phyloP scores from a whole-genome alignment of 2,329 filamentous ascomycete genomes.

The Xylaria sp. region DNA sequence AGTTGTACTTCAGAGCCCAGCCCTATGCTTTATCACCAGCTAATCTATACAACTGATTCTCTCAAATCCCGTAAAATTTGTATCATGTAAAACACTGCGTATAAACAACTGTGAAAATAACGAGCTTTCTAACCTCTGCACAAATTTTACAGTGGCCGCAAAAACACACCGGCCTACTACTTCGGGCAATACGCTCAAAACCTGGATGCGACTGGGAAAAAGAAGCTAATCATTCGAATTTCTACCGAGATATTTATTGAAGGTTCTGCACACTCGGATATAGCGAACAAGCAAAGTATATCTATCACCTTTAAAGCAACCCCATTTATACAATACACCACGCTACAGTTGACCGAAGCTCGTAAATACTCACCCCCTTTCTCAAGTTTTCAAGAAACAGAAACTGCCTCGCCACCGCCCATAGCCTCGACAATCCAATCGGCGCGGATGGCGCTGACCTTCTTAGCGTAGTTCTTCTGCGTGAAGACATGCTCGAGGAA shows the following conservation, averaged over 20 bases:
- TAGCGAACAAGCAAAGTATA: background rate
- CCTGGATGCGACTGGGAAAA: background rate
- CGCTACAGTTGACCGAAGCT: background rate
- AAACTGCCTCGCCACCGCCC: slow-evolving; percentile 21
- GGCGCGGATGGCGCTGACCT: slow-evolving; percentile 70
- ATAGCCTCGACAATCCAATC: slow-evolving; percentile 67
- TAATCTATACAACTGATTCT: background rate
- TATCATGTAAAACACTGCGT: background rate
- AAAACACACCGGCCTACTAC: background rate
- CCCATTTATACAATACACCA: background rate
- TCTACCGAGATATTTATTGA: too few species aligned
- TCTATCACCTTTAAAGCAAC: background rate
- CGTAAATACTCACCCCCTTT: background rate
- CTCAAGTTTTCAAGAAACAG: slow-evolving; percentile 18
- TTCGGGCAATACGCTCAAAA: background rate
- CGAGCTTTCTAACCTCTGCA: background rate
- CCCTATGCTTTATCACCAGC: background rate
- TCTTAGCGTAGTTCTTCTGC: slow-evolving; percentile 73
- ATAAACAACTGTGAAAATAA: background rate
- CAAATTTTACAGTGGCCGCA: too few species aligned
- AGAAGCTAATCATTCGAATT: background rate
- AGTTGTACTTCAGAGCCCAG: background rate
- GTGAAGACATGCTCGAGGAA: slow-evolving; percentile 75
- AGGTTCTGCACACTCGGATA: background rate
- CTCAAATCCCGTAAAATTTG: background rate